Conservation (phyloP, 2,329 filamentous ascomycete species). For the Colletotrichum eremochloae region DNA sequence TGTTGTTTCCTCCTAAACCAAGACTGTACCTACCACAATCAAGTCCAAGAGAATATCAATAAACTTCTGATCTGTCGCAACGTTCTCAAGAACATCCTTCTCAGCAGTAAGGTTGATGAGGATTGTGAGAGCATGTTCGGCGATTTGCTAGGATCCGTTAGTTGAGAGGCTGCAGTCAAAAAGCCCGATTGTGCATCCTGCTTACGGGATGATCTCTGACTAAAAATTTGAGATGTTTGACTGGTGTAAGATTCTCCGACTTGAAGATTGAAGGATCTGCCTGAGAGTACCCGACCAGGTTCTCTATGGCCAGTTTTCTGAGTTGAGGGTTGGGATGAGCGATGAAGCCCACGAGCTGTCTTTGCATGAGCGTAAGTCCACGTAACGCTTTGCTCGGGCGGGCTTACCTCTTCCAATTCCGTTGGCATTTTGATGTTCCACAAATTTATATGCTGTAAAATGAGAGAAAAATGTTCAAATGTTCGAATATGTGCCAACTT, state of each 20-base stretch:
- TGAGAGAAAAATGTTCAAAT: not conserved
- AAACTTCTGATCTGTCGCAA: slow-evolving; percentile 86
- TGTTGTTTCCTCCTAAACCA: not conserved
- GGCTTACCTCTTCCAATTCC: slow-evolving; percentile 79
- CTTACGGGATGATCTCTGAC: slow-evolving; percentile 85
- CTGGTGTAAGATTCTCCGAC: slow-evolving; percentile 78
- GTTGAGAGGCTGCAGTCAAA: not conserved
- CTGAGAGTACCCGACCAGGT: slow-evolving; percentile 85
- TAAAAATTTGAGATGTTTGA: slow-evolving; percentile 89
- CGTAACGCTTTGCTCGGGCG: slow-evolving; percentile 21
- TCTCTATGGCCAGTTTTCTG: slow-evolving; percentile 85
- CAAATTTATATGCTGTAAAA: no score
- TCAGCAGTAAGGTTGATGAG: slow-evolving; percentile 89
- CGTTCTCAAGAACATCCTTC: slow-evolving; percentile 76
- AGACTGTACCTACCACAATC: slow-evolving; percentile 74
- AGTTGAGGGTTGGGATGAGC: slow-evolving; percentile 93
- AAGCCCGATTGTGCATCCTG: not conserved
- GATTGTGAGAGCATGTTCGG: slow-evolving; percentile 92
- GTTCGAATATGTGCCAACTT: slow-evolving; percentile 7
- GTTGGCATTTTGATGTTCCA: slow-evolving; percentile 71
- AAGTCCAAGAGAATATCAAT: slow-evolving; percentile 79
- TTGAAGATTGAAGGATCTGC: slow-evolving; percentile 87
- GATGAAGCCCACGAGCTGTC: slow-evolving; percentile 90
- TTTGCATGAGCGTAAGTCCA: slow-evolving; percentile 21
- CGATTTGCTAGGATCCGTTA: slow-evolving; percentile 74